These are phyloP conservation scores for Pisolithus sp. DNA, from an alignment of 768 basidiomycete species.

Conservation along the genomic window DNA sequence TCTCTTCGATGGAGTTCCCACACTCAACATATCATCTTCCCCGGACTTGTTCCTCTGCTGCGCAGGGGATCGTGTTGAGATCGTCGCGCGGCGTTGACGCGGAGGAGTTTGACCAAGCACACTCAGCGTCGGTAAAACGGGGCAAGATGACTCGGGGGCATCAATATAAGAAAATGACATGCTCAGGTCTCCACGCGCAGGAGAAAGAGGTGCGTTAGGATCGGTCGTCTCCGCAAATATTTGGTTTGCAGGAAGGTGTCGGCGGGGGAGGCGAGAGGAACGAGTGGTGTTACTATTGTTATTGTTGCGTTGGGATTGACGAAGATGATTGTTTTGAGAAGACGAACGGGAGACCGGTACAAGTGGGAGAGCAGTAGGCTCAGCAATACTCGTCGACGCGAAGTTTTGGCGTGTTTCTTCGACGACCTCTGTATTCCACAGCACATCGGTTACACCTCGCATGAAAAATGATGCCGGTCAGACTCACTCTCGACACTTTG, in stretches of 20 bases:
- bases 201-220: constrained; percentile 16
- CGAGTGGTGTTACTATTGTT: constrained; percentile 9
- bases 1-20: constrained; percentile 51
- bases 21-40: constrained; percentile 29
- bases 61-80: constrained; percentile 58
- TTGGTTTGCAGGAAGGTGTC: constrained; percentile 58
- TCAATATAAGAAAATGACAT: constrained; percentile 19
- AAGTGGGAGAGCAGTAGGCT: constrained; percentile 59
- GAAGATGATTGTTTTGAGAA: constrained; percentile 36
- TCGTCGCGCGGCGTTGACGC: constrained; percentile 50
- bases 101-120: constrained; percentile 28
- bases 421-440: constrained; percentile 56
- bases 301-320: constrained; percentile 2
- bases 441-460: constrained; percentile 2
- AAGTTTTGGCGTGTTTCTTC: constrained; percentile 77
- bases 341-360: constrained; percentile 48
- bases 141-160: constrained; percentile 14
- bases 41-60: constrained; percentile 20
- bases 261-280: constrained; percentile 52
- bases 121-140: constrained; percentile 14
- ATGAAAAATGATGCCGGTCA: background rate
- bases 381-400: constrained; percentile 41
- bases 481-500: constrained; percentile 75
- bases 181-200: constrained; percentile 13
- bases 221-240: constrained; percentile 46